Base-by-base conservation (phyloP, 208 protist species). In the Trichomonas tenax region DNA sequence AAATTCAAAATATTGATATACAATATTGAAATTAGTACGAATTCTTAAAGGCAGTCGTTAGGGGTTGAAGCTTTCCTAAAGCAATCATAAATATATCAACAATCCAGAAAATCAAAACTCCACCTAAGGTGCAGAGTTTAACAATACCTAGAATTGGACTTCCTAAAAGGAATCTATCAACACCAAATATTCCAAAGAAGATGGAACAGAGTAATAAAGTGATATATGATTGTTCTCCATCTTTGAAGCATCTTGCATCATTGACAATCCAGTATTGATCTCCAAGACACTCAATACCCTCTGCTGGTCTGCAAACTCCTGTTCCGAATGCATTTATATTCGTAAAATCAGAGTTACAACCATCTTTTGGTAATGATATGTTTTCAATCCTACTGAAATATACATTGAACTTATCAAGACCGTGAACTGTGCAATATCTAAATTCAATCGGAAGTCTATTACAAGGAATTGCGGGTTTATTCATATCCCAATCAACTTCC, bases 71-170 rank as follows among this genome's bases (percentile, higher is more conserved):
- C 9, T 48, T 90, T 48, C 82, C 82, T 48, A 90, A 11, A 45
- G 82, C 45, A 90, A 90, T 48, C n/a, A 90, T 9, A 90, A 90
- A 48, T 9, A 90, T 44, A 48, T 90, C 82, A 90, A 90, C 82
- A n/a, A 90, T 3, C 21, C 48, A 90, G n/a, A 26, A 90, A 48
- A 90, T 48, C 3, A 26, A 26, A 48, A 90, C 0, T 10, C 82
- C 82, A 1, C 82, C 82, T 1, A 90, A 48, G 8, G 82, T 90
- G 1, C 34, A 48, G 6, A 90, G 41, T 48, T 90, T 90, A 11
- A 90, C 3, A 34, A 36, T 31, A 48, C 82, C 82, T 17, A 90
- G 23, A 48, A 90, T 2, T n/a, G 41, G 40, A 48, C 48, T 44
- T 23, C 82, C 82, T 34, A 90, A 41, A 1, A 48, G 9, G n/a